phyloP scores from a whole-genome alignment of 352 stramenopile species.

The Globisporangium canariense region DNA sequence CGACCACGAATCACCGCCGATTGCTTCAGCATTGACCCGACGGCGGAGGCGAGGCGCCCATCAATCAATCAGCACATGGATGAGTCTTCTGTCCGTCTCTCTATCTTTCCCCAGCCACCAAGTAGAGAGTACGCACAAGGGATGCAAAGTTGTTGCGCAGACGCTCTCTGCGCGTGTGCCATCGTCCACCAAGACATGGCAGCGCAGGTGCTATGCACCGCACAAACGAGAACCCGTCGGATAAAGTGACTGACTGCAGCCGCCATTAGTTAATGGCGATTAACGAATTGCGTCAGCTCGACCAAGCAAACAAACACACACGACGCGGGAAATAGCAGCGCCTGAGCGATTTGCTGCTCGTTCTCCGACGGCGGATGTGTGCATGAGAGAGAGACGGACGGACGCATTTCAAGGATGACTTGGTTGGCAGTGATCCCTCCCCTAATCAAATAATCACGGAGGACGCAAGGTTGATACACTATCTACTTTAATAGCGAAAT shows the following conservation, averaged over 20 bases:
- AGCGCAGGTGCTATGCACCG: background rate
- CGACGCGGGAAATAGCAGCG: background rate
- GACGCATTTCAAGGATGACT: background rate
- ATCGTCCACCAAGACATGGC: conserved; percentile 1
- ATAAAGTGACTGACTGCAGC: background rate
- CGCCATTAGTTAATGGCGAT: background rate
- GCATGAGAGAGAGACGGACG: background rate
- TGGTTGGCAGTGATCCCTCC: too few species aligned
- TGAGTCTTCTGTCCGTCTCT: background rate
- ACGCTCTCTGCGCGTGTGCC: background rate
- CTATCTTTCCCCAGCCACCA: background rate
- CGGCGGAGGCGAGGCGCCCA: background rate
- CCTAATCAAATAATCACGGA: too few species aligned
- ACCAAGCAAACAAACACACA: background rate
- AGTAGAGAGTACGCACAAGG: background rate
- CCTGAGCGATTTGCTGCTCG: background rate
- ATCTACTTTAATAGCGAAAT: background rate
- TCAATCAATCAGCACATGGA: background rate
- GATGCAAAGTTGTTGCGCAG: background rate
- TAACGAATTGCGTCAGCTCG: background rate
- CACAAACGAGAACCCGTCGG: background rate
- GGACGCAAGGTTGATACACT: background rate
- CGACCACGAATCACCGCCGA: background rate
- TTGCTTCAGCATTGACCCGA: background rate
- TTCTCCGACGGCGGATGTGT: background rate